phyloP scores from a whole-genome alignment of 2,329 filamentous ascomycete genomes.

The Diaporthe eres region DNA sequence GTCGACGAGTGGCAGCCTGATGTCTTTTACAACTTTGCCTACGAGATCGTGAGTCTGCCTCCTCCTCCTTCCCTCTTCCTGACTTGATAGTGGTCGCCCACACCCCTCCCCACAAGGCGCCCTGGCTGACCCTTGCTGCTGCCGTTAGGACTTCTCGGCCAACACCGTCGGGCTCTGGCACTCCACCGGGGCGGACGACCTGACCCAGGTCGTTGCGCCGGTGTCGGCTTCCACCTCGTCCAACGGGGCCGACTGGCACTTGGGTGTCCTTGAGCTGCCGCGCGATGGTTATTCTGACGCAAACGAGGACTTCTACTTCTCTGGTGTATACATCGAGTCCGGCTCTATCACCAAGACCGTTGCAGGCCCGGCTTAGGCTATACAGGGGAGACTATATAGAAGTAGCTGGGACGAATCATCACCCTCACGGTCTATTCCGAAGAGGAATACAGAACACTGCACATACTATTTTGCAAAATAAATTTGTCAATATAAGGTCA shows the following conservation, averaged over 20 bases:
- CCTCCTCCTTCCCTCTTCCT: slow-evolving; percentile 61
- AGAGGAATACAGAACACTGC: background rate
- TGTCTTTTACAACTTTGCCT: slow-evolving; percentile 76
- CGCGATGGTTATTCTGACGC: slow-evolving; percentile 66
- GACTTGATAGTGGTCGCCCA: too few relatives aligned
- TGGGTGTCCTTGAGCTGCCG: slow-evolving; percentile 78
- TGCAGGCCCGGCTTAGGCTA: slow-evolving; percentile 10
- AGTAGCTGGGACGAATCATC: background rate
- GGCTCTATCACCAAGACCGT: slow-evolving; percentile 51
- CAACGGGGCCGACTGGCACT: slow-evolving; percentile 80
- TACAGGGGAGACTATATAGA: too few relatives aligned
- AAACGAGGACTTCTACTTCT: slow-evolving; percentile 79
- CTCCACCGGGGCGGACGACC: slow-evolving; percentile 71
- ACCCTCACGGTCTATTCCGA: background rate
- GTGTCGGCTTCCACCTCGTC: slow-evolving; percentile 70
- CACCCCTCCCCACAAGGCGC: background rate
- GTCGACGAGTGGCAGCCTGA: slow-evolving; percentile 68
- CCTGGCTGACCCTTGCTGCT: background rate
- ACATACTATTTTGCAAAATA: background rate
- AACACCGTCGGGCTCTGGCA: slow-evolving; percentile 78
- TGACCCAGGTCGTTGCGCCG: slow-evolving; percentile 72
- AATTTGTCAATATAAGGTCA: background rate
- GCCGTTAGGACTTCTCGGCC: slow-evolving; percentile 67
- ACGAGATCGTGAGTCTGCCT: slow-evolving; percentile 68
- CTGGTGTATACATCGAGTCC: slow-evolving; percentile 78